phyloP scores from a whole-genome alignment of 2,329 filamentous ascomycete species.

The Colletotrichum euphorbiae region DNA sequence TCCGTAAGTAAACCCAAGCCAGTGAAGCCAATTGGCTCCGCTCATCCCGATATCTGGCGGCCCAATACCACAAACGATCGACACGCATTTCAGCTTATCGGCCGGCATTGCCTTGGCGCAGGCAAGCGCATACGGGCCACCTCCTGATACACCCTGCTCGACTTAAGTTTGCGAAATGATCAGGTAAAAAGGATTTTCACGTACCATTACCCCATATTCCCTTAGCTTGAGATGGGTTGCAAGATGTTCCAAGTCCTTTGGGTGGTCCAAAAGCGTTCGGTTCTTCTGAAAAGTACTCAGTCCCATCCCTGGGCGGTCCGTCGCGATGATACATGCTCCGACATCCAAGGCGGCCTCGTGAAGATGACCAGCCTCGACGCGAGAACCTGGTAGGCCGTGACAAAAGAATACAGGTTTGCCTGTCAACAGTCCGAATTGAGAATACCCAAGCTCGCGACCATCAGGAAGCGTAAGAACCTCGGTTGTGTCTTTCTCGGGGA shows the following conservation, averaged over 20 bases:
- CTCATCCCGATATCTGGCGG: slow-evolving; percentile 42
- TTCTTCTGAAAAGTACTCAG: slow-evolving; percentile 51
- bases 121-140: slow-evolving; percentile 42
- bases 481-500: slow-evolving; percentile 30
- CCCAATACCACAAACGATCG: slow-evolving; percentile 42
- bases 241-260: slow-evolving; percentile 33
- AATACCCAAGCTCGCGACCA: slow-evolving; percentile 54
- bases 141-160: slow-evolving; percentile 41
- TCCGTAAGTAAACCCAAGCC: slow-evolving; percentile 37
- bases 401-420: slow-evolving; percentile 53
- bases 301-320: slow-evolving; percentile 58
- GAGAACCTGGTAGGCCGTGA: slow-evolving; percentile 57
- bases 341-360: slow-evolving; percentile 44
- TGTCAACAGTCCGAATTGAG: slow-evolving; percentile 50
- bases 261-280: slow-evolving; percentile 47
- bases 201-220: slow-evolving; percentile 32
- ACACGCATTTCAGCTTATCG: slow-evolving; percentile 37
- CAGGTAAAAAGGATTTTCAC: neutral
- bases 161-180: neutral
- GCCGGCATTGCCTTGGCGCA: slow-evolving; percentile 36
- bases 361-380: slow-evolving; percentile 50
- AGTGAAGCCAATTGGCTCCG: slow-evolving; percentile 38
- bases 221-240: slow-evolving; percentile 29
- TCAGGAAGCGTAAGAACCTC: slow-evolving; percentile 51
- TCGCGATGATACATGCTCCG: slow-evolving; percentile 50